phyloP scores from a whole-genome alignment of 805 yeast species.

The Barnettozyma sucrosica region DNA sequence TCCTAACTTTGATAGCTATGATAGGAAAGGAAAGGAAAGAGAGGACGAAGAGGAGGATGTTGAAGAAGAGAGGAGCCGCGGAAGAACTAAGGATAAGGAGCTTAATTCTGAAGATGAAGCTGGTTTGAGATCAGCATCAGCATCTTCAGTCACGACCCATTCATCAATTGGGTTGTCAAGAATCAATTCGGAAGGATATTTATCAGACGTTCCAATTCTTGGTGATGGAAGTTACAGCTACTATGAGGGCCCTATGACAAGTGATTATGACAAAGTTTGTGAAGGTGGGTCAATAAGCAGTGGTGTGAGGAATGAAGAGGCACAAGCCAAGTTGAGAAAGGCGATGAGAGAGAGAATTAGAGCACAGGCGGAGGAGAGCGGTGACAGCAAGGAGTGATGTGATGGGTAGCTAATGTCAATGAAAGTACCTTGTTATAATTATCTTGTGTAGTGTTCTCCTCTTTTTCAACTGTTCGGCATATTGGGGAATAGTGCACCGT shows the following conservation, averaged over 20 bases:
- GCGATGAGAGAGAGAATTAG: constrained; percentile 11
- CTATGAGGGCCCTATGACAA: background rate
- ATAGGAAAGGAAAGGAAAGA: background rate
- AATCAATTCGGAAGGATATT: constrained; percentile 54
- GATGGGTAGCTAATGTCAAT: background rate
- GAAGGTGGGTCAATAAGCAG: background rate
- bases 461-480: too few relatives aligned
- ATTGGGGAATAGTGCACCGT: too few relatives aligned
- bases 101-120: background rate
- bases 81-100: constrained; percentile 21
- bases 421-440: background rate
- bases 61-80: constrained; percentile 27
- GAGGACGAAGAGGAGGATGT: constrained; percentile 14
- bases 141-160: constrained; percentile 32
- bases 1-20: constrained; percentile 64
- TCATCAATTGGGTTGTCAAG: constrained; percentile 52
- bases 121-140: constrained; percentile 16
- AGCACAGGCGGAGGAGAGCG: background rate
- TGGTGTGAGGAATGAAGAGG: constrained; percentile 4
- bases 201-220: constrained; percentile 60
- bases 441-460: too few relatives aligned
- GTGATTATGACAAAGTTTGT: constrained; percentile 2
- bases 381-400: background rate
- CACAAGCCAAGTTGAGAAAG: constrained; percentile 10
- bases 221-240: constrained; percentile 22